Evolutionary conservation across 2,329 filamentous ascomycete species (phyloP).

Genomic region (Aureobasidium uvarum): DNA sequence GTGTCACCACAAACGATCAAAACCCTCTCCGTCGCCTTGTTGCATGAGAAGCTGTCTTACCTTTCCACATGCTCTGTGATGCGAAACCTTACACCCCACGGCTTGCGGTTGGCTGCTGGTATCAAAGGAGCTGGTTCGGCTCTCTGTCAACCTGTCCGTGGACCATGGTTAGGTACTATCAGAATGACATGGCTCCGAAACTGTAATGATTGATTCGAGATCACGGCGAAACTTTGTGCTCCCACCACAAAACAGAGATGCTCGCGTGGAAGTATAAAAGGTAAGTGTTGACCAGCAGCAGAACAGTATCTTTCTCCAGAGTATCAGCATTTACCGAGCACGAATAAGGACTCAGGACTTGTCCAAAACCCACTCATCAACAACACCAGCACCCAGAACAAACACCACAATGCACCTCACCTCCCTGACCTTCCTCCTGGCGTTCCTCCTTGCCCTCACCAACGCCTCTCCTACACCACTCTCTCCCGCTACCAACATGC

Average conservation of each 20-base stretch:
- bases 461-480: constrained; percentile 8
- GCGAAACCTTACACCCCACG: background rate
- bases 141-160: background rate
- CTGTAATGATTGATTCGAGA: background rate
- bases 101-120: background rate
- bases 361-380: background rate
- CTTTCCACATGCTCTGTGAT: background rate
- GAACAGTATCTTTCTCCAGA: background rate
- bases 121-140: background rate
- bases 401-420: constrained; percentile 17
- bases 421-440: background rate
- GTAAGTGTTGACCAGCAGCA: background rate
- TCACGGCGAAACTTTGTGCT: background rate
- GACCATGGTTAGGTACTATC: background rate
- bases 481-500: background rate
- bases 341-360: background rate
- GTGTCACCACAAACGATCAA: constrained; percentile 19
- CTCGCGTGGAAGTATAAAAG: background rate
- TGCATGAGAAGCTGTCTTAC: constrained; percentile 19
- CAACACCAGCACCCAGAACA: background rate
- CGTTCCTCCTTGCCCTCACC: background rate
- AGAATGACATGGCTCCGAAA: background rate
- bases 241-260: background rate
- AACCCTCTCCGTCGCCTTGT: background rate
- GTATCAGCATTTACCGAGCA: background rate